A percentile compares a stretch with the other conserved stretches of the same genome.
phyloP scores from a whole-genome alignment of 1,284 basidiomycete genomes.

The Heterobasidion occidentale region DNA sequence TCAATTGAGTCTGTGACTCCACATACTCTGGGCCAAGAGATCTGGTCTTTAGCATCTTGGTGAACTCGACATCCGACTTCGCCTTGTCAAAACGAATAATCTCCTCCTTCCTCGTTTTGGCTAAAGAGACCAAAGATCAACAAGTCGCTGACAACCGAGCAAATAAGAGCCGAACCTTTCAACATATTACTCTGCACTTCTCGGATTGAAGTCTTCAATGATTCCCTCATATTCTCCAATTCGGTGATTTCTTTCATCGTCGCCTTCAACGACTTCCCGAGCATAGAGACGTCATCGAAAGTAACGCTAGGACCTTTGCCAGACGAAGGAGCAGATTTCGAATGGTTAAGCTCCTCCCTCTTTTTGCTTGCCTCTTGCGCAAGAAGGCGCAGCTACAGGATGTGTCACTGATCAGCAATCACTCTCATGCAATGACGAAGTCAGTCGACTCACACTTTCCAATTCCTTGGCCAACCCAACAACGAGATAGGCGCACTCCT shows the following conservation, averaged over 20 bases:
- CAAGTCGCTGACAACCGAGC: not conserved
- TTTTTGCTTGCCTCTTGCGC: slow-evolving; percentile 14
- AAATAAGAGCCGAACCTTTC: slow-evolving; percentile 39
- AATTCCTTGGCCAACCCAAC: slow-evolving; percentile 39
- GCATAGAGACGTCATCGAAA: slow-evolving; percentile 20
- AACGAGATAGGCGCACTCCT: slow-evolving; percentile 44
- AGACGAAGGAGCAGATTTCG: not conserved
- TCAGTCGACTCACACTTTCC: slow-evolving; percentile 33
- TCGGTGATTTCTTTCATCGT: slow-evolving; percentile 44
- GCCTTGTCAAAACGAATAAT: slow-evolving; percentile 70
- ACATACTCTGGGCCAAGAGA: slow-evolving; percentile 84
- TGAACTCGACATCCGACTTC: slow-evolving; percentile 69
- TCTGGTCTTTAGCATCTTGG: slow-evolving; percentile 71
- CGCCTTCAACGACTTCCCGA: slow-evolving; percentile 38
- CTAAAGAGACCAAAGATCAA: slow-evolving; percentile 26
- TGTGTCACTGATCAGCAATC: not conserved
- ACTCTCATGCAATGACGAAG: not conserved
- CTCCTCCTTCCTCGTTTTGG: slow-evolving; percentile 67
- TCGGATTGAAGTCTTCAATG: slow-evolving; percentile 33
- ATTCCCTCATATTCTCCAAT: slow-evolving; percentile 35
- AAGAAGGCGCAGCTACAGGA: slow-evolving; percentile 33
- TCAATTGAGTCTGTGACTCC: slow-evolving; percentile 74
- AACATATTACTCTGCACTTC: slow-evolving; percentile 58
- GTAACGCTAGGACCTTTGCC: not conserved
- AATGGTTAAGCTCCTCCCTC: not conserved